Evolutionary conservation across 495 filamentous ascomycete genomes (phyloP).

Genomic region (Glutinoglossum americanum): DNA sequence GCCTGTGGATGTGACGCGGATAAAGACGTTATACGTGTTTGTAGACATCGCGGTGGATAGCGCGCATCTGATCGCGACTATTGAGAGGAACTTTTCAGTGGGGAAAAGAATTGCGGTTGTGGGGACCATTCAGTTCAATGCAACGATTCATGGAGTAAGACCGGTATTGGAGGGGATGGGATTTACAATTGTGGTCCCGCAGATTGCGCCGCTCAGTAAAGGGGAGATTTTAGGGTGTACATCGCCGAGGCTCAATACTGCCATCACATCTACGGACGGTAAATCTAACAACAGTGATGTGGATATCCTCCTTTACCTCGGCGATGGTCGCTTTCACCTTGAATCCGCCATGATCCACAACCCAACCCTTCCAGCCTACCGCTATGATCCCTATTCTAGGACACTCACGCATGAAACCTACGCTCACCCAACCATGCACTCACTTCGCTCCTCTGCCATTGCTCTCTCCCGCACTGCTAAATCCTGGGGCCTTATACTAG

Average conservation of each 20-base stretch:
- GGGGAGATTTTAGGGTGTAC: constrained; percentile 96
- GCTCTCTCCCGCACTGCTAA: constrained; percentile 43
- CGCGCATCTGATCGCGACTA: constrained; percentile 56
- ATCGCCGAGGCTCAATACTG: constrained; percentile 42
- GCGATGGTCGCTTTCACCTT: constrained; percentile 91
- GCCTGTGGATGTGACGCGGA: constrained; percentile 82
- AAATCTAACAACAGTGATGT: constrained; percentile 26
- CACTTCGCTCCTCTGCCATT: constrained; percentile 58
- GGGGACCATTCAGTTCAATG: constrained; percentile 97
- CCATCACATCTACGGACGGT: constrained; percentile 5
- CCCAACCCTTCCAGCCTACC: constrained; percentile 68
- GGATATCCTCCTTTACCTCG: constrained; percentile 77
- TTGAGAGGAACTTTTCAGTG: constrained; percentile 70
- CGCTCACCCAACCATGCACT: constrained; percentile 73
- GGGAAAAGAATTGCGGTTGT: constrained; percentile 81
- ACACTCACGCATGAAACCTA: constrained; percentile 80
- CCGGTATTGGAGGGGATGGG: constrained; percentile 57
- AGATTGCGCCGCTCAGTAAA: constrained; percentile 77
- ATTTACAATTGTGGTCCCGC: constrained; percentile 66
- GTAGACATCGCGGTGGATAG: constrained; percentile 95
- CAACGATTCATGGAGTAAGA: constrained; percentile 68
- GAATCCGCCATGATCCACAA: constrained; percentile 99
- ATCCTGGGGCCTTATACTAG: constrained; percentile 77
- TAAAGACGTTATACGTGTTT: constrained; percentile 93
- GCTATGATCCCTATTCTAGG: constrained; percentile 90